phyloP scores from a whole-genome alignment of 345 rosid species.

The Murraya paniculata region DNA sequence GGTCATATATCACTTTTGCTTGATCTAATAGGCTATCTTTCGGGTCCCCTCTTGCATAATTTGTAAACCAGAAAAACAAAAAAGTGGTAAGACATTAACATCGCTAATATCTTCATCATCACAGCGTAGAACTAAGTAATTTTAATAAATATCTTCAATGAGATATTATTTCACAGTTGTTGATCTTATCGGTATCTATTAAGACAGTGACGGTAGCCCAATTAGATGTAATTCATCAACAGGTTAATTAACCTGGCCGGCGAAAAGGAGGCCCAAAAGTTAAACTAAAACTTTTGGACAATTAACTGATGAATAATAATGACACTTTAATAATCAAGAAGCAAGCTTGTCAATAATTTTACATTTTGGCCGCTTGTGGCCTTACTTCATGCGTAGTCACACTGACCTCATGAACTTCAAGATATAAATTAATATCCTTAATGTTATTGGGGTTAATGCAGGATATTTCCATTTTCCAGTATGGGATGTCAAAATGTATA shows the following conservation, averaged over 20 bases:
- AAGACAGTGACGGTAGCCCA: background rate
- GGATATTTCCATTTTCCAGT: too few species aligned
- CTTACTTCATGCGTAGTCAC: constrained; percentile 30
- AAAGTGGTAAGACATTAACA: constrained; percentile 20
- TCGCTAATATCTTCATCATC: background rate
- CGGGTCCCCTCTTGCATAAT: background rate
- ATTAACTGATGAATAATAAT: background rate
- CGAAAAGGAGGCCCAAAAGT: background rate
- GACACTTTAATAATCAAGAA: too few species aligned
- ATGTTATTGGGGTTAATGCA: too few species aligned
- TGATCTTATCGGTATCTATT: constrained; percentile 2
- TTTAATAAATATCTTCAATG: too few species aligned
- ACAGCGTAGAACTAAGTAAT: too few species aligned
- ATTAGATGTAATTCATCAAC: background rate
- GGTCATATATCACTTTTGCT: background rate
- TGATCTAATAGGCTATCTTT: background rate
- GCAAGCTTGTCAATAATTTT: too few species aligned
- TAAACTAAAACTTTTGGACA: background rate
- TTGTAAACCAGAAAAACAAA: background rate
- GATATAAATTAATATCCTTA: background rate
- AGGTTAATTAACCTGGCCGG: background rate
- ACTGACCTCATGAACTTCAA: constrained; percentile 20
- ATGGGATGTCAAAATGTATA: constrained; percentile 7
- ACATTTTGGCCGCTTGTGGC: background rate
- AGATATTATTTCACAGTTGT: background rate